Conservation (phyloP, 2,329 filamentous ascomycete genomes). For the Tolypocladium nubicola region DNA sequence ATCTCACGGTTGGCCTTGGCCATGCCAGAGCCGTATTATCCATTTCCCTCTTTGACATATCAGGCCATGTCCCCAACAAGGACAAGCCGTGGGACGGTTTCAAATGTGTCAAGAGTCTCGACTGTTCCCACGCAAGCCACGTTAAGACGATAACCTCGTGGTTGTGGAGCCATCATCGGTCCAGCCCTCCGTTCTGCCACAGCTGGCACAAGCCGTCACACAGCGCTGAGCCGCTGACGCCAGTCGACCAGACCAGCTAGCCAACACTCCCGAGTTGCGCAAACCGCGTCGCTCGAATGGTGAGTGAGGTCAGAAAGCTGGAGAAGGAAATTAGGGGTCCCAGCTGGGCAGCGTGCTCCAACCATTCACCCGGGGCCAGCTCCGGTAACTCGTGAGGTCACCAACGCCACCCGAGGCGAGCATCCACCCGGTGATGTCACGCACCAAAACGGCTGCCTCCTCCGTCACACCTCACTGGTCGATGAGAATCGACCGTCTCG, state of each 20-base stretch:
- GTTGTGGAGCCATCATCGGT: neutral
- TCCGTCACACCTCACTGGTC: neutral
- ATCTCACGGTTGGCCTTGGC: neutral
- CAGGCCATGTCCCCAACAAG: neutral
- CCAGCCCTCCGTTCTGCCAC: neutral
- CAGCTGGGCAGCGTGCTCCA: neutral
- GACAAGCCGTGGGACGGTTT: neutral
- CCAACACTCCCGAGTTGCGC: neutral
- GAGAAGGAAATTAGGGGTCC: neutral
- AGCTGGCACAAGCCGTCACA: neutral
- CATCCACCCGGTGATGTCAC: neutral
- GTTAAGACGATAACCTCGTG: neutral
- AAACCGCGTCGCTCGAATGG: conserved; percentile 1
- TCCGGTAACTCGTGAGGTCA: neutral
- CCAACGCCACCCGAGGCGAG: neutral
- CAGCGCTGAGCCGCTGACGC: neutral
- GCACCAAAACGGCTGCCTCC: neutral
- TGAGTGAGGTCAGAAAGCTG: conserved; percentile 1
- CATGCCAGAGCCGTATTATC: neutral
- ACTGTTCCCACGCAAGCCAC: neutral
- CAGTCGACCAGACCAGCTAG: neutral
- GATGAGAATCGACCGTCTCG: neutral
- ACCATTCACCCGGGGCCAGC: neutral
- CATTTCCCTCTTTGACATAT: neutral
- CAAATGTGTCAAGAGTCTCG: neutral